These are phyloP conservation scores for Phytophthora sp. DNA, from an alignment of 352 stramenopile species.

Conservation along the genomic window DNA sequence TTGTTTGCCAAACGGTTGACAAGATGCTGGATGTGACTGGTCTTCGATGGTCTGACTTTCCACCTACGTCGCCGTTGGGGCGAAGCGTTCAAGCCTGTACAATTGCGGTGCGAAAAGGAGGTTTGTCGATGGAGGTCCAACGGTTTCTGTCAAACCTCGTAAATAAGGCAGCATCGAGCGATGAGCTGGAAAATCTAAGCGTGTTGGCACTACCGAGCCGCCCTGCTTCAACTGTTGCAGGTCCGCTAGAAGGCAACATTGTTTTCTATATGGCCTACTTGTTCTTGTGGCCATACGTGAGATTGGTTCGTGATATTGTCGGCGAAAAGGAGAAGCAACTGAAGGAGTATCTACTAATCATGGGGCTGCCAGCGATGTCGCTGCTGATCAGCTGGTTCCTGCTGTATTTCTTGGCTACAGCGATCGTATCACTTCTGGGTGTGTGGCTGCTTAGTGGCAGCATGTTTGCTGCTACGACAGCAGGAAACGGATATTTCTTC, in stretches of 20 bases:
- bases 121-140: constrained; percentile 26
- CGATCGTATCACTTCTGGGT: constrained; percentile 54
- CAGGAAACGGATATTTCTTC: constrained; percentile 59
- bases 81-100: constrained; percentile 36
- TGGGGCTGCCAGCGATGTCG: constrained; percentile 79
- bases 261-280: constrained; percentile 77
- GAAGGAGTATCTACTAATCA: constrained; percentile 91
- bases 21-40: constrained; percentile 48
- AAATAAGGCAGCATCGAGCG: constrained; percentile 24
- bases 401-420: constrained; percentile 76
- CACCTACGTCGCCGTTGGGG: constrained; percentile 35
- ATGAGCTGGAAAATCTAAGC: constrained; percentile 50
- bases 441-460: constrained; percentile 57
- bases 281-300: constrained; percentile 88
- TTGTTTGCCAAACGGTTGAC: constrained; percentile 45
- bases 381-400: constrained; percentile 82
- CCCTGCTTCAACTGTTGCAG: constrained; percentile 45
- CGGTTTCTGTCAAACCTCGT: constrained; percentile 50
- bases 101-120: constrained; percentile 25
- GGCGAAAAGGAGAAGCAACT: constrained; percentile 91
- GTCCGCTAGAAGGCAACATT: constrained; percentile 67
- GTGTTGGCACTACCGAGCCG: constrained; percentile 49
- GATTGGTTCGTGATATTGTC: constrained; percentile 87
- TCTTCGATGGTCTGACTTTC: constrained; percentile 59
- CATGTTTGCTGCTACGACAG: constrained; percentile 63